A percentile compares a stretch with the other conserved stretches of the same genome.
Evolutionary conservation across 1,284 basidiomycete genomes (phyloP).

Genomic region (Apiotrichum laibachii): DNA sequence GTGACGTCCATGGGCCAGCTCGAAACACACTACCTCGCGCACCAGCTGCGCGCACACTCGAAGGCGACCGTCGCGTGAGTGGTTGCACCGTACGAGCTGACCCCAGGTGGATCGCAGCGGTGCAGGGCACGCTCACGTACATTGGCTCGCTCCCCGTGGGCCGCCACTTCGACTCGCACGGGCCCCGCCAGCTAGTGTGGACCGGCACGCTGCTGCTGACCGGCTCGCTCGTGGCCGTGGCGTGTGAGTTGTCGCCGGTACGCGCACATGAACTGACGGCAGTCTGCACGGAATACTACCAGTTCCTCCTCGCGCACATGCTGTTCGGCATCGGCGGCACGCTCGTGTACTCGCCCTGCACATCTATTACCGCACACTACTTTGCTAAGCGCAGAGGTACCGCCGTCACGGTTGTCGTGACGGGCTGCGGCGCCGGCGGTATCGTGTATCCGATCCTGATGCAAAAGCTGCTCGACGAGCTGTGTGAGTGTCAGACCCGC

Average conservation of each 20-base stretch:
- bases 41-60: slow-evolving; percentile 39
- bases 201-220: slow-evolving; percentile 33
- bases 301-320: slow-evolving; percentile 45
- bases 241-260: slow-evolving; percentile 29
- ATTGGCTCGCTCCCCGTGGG: slow-evolving; percentile 36
- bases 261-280: neutral
- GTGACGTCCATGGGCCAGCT: slow-evolving; percentile 47
- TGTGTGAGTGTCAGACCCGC: slow-evolving; percentile 11
- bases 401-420: slow-evolving; percentile 43
- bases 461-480: slow-evolving; percentile 16
- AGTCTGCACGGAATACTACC: slow-evolving; percentile 48
- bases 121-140: slow-evolving; percentile 38
- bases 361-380: slow-evolving; percentile 48
- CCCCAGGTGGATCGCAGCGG: slow-evolving; percentile 41
- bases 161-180: slow-evolving; percentile 45
- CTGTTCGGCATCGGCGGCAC: slow-evolving; percentile 41
- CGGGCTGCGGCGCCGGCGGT: slow-evolving; percentile 45
- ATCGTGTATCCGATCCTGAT: slow-evolving; percentile 30
- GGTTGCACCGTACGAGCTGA: neutral
- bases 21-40: slow-evolving; percentile 36
- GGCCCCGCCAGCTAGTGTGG: slow-evolving; percentile 31
- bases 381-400: slow-evolving; percentile 42
- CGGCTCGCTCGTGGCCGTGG: slow-evolving; percentile 36
- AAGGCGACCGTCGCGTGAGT: slow-evolving; percentile 40
- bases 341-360: slow-evolving; percentile 42